A percentile compares a stretch with the other conserved stretches of the same genome.
phyloP scores from a whole-genome alignment of 768 basidiomycete genomes.

The Russula virescens region DNA sequence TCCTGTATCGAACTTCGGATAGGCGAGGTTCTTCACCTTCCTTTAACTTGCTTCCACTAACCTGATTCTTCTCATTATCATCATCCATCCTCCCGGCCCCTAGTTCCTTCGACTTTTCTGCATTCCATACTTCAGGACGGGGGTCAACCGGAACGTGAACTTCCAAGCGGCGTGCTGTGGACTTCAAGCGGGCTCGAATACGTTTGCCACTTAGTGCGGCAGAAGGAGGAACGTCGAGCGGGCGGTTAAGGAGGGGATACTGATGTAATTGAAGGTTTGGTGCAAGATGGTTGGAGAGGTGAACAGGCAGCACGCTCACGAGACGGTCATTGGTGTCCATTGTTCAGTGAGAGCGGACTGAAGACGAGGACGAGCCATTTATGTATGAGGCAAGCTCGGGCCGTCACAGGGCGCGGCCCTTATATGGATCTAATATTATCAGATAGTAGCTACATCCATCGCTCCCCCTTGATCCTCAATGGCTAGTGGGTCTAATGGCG shows the following conservation, averaged over 20 bases:
- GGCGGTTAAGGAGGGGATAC: slow-evolving; percentile 68
- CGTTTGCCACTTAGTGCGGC: slow-evolving; percentile 67
- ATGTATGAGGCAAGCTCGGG: background rate
- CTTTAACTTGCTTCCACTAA: slow-evolving; percentile 31
- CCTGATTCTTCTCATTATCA: slow-evolving; percentile 74
- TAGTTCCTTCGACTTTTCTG: slow-evolving; percentile 59
- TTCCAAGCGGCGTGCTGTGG: slow-evolving; percentile 56
- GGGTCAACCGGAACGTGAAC: slow-evolving; percentile 80
- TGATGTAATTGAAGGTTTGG: slow-evolving; percentile 75
- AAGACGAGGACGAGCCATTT: background rate
- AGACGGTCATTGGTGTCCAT: slow-evolving; percentile 49
- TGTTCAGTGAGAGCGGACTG: background rate
- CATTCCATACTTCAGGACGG: slow-evolving; percentile 75
- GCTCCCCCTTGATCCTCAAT: too few relatives aligned
- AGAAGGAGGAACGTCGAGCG: slow-evolving; percentile 72
- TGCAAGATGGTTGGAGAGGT: slow-evolving; percentile 54
- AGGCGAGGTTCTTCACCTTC: slow-evolving; percentile 42
- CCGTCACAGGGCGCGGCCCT: background rate
- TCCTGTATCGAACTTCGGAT: slow-evolving; percentile 63
- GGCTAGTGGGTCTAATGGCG: slow-evolving; percentile 8
- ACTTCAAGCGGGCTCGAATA: slow-evolving; percentile 69
- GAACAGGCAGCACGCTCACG: slow-evolving; percentile 64
- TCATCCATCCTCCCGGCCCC: slow-evolving; percentile 65
- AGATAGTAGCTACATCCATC: too few relatives aligned
- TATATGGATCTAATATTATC: background rate